A percentile compares a stretch with the other conserved stretches of the same genome.
Evolutionary conservation across 1,284 basidiomycete genomes (phyloP).

Genomic region (Coriolopsis trogii): DNA sequence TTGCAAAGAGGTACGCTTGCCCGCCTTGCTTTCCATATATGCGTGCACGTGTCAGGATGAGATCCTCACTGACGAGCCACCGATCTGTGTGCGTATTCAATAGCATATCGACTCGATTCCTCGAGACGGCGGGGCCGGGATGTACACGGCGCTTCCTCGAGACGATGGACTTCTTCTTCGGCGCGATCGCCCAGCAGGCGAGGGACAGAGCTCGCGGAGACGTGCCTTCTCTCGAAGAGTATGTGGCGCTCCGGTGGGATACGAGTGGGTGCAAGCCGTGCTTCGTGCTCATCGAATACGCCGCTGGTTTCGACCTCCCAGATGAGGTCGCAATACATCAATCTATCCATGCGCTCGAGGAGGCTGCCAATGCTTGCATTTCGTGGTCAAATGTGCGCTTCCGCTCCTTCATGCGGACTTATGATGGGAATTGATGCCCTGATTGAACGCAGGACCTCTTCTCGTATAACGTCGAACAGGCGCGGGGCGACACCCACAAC

Average conservation of each 20-base stretch:
- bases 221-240: constrained; percentile 34
- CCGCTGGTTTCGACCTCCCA: constrained; percentile 34
- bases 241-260: constrained; percentile 33
- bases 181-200: constrained; percentile 31
- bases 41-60: no score
- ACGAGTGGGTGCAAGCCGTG: constrained; percentile 35
- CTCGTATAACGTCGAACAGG: constrained; percentile 38
- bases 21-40: not conserved
- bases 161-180: constrained; percentile 33
- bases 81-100: not conserved
- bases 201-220: constrained; percentile 19
- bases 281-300: constrained; percentile 37
- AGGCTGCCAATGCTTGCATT: constrained; percentile 34
- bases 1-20: constrained; percentile 25
- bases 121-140: constrained; percentile 18
- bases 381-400: constrained; percentile 35
- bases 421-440: not conserved
- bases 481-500: constrained; percentile 35
- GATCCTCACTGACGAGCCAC: no score
- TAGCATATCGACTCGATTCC: constrained; percentile 21
- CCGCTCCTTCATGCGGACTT: not conserved
- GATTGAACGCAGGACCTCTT: constrained; percentile 31
- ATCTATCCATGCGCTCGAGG: constrained; percentile 29
- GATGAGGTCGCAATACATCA: constrained; percentile 34
- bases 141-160: constrained; percentile 30